Evolutionary conservation across 371 early-diverging fungal genomes (phyloP), one percentile per base, ranked within the genome.

Genomic region (Actinomortierella wolfii): DNA sequence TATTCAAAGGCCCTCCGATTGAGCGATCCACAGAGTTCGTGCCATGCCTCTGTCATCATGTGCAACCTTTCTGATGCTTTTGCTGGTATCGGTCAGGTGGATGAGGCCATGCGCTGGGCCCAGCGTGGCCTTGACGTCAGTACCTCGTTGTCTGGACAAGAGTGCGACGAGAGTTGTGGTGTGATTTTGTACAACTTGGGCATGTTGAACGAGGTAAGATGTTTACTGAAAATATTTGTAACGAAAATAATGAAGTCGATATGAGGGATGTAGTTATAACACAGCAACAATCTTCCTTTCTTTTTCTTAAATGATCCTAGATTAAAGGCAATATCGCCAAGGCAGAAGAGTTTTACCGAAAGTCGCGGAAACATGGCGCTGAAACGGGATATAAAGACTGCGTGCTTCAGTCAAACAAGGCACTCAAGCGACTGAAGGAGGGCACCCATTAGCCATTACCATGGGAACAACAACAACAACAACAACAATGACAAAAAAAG

Each of bases 31-130:
- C 57, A 78, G 13, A 64, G 77, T 4, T 79, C 79, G 5, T 85
- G 85, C 28, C 81, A 79, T 44, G 66, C 81, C 17, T 57, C 78
- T 2, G 79, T 83, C 1, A 48, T 83, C 48, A 87, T 86, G 86
- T 84, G 85, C 60, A 87, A 87, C 55, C 62, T 87, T 41, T 78
- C 85, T n/a, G 86, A 87, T 34, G 76, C 78, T 8, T 85, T 81
- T 68, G 79, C 83, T 20, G 79, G 78, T 13, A 55, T 86, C 42
- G 81, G 81, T 2, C 67, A 81, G 21, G 59, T 80, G 40, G 81
- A 84, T 23, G 85, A 85, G 51, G 88, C 88, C 18, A 77, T 78
- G 42, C 67, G 79, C 3, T 87, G 88, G 88, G 85, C 83, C 1
- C 81, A 86, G 59, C 73, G 77, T 13, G 88, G 86, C 14, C 56